Evolutionary conservation across 78 protist genomes (phyloP).

Genomic region (Blattamonas nauphoetae): DNA sequence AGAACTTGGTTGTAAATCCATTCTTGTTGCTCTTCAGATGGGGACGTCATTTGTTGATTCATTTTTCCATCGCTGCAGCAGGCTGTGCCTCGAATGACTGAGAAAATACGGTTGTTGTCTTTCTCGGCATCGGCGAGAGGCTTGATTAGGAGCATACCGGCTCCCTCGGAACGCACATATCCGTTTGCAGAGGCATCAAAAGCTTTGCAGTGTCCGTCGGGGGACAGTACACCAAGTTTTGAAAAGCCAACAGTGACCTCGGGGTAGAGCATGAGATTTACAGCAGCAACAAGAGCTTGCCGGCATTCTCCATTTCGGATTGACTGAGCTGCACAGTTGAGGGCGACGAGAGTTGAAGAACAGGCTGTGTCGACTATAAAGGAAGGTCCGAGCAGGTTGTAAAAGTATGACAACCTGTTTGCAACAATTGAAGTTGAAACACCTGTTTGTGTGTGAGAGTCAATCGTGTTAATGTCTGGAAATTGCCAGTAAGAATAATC

Average conservation of each 20-base stretch:
- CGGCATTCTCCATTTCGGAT: not conserved
- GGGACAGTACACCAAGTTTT: conserved; percentile 3
- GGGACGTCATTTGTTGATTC: not conserved
- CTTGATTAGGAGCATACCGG: not conserved
- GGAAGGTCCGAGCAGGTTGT: not conserved
- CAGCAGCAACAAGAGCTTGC: not conserved
- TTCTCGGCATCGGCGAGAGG: conserved; percentile 1
- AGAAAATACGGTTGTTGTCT: not conserved
- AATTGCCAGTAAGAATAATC: not conserved
- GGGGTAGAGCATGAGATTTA: not conserved
- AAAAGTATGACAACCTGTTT: not conserved
- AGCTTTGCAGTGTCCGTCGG: conserved; percentile 12
- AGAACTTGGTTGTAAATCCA: not conserved
- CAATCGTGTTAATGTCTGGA: not conserved
- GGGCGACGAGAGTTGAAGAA: conserved; percentile 8
- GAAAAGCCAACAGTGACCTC: not conserved
- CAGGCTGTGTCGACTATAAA: conserved; percentile 4
- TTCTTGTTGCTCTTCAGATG: not conserved
- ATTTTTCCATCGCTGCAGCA: not conserved
- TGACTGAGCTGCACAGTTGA: not conserved
- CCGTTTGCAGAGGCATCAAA: conserved; percentile 3
- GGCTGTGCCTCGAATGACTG: not conserved
- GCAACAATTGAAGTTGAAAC: not conserved
- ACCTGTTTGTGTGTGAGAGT: not conserved
- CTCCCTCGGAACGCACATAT: not conserved